Base-by-base conservation (phyloP, 1,139 yeast genomes). In the Zhuliangozyma blackwelliae region DNA sequence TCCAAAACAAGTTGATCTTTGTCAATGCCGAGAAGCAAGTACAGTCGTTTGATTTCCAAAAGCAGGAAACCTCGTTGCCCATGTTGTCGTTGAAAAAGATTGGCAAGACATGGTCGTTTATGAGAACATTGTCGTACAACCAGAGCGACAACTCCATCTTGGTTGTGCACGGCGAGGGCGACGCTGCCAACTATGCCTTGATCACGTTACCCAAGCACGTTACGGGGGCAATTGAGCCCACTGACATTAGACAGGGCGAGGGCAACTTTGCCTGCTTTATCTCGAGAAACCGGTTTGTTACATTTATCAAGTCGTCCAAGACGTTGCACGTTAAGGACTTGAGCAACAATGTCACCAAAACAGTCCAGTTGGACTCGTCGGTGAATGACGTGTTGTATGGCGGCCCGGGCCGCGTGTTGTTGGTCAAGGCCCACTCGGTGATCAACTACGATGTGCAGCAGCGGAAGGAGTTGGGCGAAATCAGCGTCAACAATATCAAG, bases 401-500 rank as follows among this genome's bases (percentile, higher is more conserved):
- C 36, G 90, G 88, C 31, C 87, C 95, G 29, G 97, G 97, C 35
- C 72, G 84, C 45, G 79, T 94, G 26, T 69, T 94, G 46, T 70
- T 94, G 41, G 71, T 92, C 45, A 87, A 89, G 51, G 62, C 76
- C 32, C 75, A 78, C 48, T 69, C 82, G 12, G 96, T 92, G 29
- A 78, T 84, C 37, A 77, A 85, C 49, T 88, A 81, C 58, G 98
- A 94, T 59, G 95, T 90, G 38, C 97, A 90, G 61, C 98, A 92
- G 68, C 81, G 87, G 63, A 86, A 83, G 57, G 81, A 77, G 44
- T 57, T 90, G 42, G 74, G 84, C 12, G 89, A 84, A 51, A 64
- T 85, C 38, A 72, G 77, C 41, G 87, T 82, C 33, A 84, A 81
- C 55, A 82, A 82, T 52, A 89, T 90, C 47, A 92, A 92, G 61